These are phyloP conservation scores for Aspergillus sp. DNA, from an alignment of 2,329 filamentous ascomycete species.

Conservation along the genomic window DNA sequence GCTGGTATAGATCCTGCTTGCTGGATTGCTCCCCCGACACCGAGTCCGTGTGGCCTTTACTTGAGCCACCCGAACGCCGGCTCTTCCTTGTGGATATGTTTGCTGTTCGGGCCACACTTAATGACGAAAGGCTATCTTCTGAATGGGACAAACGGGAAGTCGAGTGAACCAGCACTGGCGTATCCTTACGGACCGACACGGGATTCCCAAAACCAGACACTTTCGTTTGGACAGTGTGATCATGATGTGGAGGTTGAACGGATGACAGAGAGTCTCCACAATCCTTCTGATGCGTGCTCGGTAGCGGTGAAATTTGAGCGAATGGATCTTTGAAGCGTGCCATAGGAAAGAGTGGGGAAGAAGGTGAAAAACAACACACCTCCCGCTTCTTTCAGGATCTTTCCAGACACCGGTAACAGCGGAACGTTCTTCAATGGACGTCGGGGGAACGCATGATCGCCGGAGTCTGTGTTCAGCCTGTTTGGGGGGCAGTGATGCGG, in stretches of 20 bases:
- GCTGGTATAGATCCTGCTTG: background rate
- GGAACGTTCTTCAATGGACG: background rate
- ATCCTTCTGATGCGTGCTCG: background rate
- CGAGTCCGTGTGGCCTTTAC: background rate
- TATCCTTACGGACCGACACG: constrained; percentile 7
- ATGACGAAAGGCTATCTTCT: background rate
- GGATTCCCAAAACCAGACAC: background rate
- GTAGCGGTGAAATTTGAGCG: constrained; percentile 3
- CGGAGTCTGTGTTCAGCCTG: background rate
- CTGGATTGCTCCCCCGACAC: background rate
- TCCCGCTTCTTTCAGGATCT: background rate
- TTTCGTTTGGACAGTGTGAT: background rate
- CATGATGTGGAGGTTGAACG: background rate
- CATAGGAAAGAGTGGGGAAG: constrained; percentile 4
- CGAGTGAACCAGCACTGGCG: background rate
- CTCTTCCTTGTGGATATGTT: background rate
- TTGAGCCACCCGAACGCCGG: background rate
- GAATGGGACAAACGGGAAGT: constrained; percentile 1
- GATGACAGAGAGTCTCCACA: background rate
- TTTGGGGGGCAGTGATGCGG: background rate
- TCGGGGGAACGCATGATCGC: constrained; percentile 1
- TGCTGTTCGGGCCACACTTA: background rate
- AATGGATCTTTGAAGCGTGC: constrained; percentile 4
- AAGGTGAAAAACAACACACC: background rate
- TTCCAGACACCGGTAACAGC: background rate